A percentile compares a stretch with the other conserved stretches of the same genome.
Conservation (phyloP, 352 stramenopile species). For the Phytopythium montanum region DNA sequence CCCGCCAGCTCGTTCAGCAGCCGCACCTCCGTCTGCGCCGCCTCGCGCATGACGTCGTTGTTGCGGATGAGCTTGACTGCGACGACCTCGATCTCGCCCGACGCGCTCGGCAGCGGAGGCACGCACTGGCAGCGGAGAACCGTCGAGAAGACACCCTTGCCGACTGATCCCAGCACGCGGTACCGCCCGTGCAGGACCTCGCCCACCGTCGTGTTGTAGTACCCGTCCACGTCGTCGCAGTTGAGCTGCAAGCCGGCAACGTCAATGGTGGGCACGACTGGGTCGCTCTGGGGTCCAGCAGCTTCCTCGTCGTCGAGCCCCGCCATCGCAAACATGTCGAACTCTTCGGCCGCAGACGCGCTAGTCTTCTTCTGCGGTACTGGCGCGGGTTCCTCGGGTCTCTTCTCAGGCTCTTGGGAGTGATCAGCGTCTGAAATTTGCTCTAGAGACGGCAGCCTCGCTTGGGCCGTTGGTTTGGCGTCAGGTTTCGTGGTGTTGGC, state of each 20-base stretch:
- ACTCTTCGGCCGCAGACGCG: slow-evolving; percentile 49
- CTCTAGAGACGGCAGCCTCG: slow-evolving; percentile 3
- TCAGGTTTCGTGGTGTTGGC: not conserved
- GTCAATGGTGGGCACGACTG: slow-evolving; percentile 27
- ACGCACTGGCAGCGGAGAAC: slow-evolving; percentile 93
- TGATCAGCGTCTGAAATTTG: not conserved
- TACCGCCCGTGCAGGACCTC: slow-evolving; percentile 93
- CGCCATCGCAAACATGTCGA: slow-evolving; percentile 86
- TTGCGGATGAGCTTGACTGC: slow-evolving; percentile 92
- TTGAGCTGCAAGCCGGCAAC: slow-evolving; percentile 75
- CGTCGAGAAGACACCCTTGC: slow-evolving; percentile 98
- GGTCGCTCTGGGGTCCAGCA: slow-evolving; percentile 18
- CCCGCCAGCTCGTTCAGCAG: slow-evolving; percentile 73
- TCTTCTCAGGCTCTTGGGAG: not conserved
- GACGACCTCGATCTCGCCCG: slow-evolving; percentile 30
- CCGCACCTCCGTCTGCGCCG: slow-evolving; percentile 83
- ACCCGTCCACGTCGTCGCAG: slow-evolving; percentile 97
- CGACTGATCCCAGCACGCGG: slow-evolving; percentile 91
- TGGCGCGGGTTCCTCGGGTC: not conserved
- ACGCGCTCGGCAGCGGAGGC: slow-evolving; percentile 25
- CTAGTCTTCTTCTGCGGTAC: slow-evolving; percentile 13
- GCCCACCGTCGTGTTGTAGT: slow-evolving; percentile 95
- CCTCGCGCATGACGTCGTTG: slow-evolving; percentile 98
- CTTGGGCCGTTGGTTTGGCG: slow-evolving; percentile 5
- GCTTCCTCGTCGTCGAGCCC: slow-evolving; percentile 46